Evolutionary conservation across 2,329 filamentous ascomycete species (phyloP), one percentile per base, ranked within the genome.

Genomic region (Phaeoacremonium minimum): DNA sequence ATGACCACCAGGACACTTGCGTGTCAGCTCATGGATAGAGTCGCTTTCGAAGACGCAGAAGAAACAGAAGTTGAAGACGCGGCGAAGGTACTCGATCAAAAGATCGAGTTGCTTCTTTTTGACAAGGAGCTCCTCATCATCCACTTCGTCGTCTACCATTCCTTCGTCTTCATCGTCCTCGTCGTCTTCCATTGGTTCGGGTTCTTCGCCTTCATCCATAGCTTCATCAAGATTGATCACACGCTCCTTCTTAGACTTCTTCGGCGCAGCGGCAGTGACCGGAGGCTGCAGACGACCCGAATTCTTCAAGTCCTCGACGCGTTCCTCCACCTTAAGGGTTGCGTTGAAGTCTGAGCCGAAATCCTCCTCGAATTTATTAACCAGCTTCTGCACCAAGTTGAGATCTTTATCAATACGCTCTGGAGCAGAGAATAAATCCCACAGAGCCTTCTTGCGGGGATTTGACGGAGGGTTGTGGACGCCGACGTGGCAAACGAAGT

Each of bases 1-100:
- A 69, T 98, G 93, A n/a, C 93, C 93, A 29, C 93, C 93, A 17
- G 93, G 89, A 51, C 93, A 98, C 64, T 98, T 97, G 41, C 93
- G 82, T 28, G 87, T 90, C 47, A 98, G 72, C 64, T 98, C 93
- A 54, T 98, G 93, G 15, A 97, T 83, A 0, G 91, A 97, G 60
- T 98, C 93, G 55, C 89, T 93, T 64, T 98, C 93, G 49, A 98
- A 97, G 5, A 98, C 94, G 59, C 93, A 98, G 69, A 97, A 98
- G 71, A 98, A 96, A 69, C 93, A 98, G 66, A 98, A 97, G 64
- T 93, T 96, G 73, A 94, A 95, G 35, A 98, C 93, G 13, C 93
- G 83, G 35, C 93, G 88, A 41, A 98, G 75, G 58, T 98, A 98
- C 64, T 98, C 93, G 36, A 97, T 93, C 60, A 95, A 75, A 22